Conservation (phyloP, 176 grass and related monocot species). For the Rhynchospora tenuis region DNA sequence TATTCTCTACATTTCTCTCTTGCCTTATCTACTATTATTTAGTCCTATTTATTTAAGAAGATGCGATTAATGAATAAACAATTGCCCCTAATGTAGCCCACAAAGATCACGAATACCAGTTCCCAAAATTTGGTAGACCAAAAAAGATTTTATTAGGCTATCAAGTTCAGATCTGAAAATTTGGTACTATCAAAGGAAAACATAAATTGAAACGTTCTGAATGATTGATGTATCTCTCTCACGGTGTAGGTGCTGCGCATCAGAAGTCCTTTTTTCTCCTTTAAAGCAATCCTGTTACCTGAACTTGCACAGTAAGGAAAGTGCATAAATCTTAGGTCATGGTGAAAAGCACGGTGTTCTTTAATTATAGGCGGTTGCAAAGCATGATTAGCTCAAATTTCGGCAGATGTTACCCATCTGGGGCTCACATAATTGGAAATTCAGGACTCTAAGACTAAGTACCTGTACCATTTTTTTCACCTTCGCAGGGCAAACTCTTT, state of each 20-base stretch:
- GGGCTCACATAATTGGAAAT: neutral
- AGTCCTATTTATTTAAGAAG: neutral
- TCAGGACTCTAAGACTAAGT: neutral
- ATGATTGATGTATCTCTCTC: neutral
- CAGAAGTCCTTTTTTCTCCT: neutral
- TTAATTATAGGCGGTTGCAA: conserved; percentile 7
- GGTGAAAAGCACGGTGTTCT: neutral
- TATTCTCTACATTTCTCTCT: neutral
- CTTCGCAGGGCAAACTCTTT: neutral
- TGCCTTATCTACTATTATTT: neutral
- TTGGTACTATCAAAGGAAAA: neutral
- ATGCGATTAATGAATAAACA: neutral
- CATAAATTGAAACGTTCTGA: neutral
- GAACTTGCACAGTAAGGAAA: neutral
- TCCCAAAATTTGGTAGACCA: neutral
- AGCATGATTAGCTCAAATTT: conserved; percentile 11
- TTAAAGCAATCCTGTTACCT: neutral
- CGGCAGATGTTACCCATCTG: neutral
- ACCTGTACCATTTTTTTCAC: neutral
- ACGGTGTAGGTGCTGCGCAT: too few relatives aligned
- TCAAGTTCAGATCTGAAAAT: neutral
- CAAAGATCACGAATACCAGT: neutral
- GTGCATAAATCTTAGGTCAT: neutral
- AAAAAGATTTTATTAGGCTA: neutral
- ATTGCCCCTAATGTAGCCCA: neutral